A percentile compares a stretch with the other conserved stretches of the same genome.
Conservation (phyloP, 2,329 filamentous ascomycete genomes). For the Phialophora verrucosa region DNA sequence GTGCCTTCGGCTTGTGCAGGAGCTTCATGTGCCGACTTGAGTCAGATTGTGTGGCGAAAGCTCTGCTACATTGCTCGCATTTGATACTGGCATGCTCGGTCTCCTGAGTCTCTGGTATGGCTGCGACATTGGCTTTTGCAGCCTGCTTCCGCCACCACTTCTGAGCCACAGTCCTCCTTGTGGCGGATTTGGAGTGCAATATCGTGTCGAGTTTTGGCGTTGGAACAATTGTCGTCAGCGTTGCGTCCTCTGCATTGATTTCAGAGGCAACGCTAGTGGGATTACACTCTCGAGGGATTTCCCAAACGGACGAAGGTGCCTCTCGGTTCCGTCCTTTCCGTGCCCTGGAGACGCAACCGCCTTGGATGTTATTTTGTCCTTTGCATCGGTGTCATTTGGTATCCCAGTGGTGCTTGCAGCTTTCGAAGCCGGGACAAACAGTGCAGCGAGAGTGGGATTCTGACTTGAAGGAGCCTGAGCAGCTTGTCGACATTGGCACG, state of each 20-base stretch:
- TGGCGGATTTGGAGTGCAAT: neutral
- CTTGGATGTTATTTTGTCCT: neutral
- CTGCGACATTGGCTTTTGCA: neutral
- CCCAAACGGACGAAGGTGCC: neutral
- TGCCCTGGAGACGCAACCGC: neutral
- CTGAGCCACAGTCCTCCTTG: neutral
- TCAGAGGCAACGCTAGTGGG: neutral
- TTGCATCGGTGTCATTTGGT: no score
- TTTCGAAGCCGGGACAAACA: no score
- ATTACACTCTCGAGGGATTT: neutral
- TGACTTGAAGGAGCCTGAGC: no score
- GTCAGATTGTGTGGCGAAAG: neutral
- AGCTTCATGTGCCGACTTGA: neutral
- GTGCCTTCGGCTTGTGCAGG: neutral
- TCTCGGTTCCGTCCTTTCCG: neutral
- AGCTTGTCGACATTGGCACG: no score
- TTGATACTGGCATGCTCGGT: neutral
- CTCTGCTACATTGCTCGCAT: neutral
- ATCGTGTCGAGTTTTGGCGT: neutral
- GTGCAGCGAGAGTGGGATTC: no score
- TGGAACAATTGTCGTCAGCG: neutral
- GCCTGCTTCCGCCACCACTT: neutral
- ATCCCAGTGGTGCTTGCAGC: no score
- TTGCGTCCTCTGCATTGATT: neutral
- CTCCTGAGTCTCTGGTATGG: neutral